Evolutionary conservation across 441 rosid genomes (phyloP).

Genomic region (Eutrema salsugineum): DNA sequence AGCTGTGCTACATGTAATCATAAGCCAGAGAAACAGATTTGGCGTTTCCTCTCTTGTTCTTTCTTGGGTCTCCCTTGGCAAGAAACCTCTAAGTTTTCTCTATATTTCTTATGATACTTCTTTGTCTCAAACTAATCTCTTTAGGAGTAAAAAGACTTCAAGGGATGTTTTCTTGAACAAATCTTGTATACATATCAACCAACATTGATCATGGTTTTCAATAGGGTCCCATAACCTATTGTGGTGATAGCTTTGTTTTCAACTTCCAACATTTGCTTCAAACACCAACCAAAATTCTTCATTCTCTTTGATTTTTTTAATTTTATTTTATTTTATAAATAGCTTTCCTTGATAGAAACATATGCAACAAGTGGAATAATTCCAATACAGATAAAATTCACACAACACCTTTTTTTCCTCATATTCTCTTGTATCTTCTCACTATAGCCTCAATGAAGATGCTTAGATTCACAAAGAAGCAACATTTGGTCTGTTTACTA

Average conservation of each 20-base stretch:
- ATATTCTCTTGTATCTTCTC: background rate
- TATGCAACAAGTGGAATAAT: background rate
- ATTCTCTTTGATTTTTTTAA: background rate
- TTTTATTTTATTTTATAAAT: background rate
- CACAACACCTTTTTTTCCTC: background rate
- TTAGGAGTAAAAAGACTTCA: background rate
- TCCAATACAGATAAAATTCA: constrained; percentile 16
- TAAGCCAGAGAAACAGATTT: constrained; percentile 24
- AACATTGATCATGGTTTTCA: constrained; percentile 24
- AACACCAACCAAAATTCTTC: background rate
- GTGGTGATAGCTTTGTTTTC: constrained; percentile 19
- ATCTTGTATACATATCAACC: constrained; percentile 11
- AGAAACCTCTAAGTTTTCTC: constrained; percentile 13
- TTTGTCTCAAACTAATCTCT: constrained; percentile 1
- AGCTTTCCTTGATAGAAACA: constrained; percentile 6
- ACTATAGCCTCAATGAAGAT: constrained; percentile 9
- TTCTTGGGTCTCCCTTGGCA: constrained; percentile 16
- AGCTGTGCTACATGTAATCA: constrained; percentile 21
- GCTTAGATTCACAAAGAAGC: constrained; percentile 4
- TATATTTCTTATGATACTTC: constrained; percentile 10
- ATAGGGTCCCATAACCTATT: constrained; percentile 28
- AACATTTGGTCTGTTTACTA: constrained; percentile 28
- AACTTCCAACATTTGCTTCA: constrained; percentile 19
- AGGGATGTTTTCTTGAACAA: constrained; percentile 4
- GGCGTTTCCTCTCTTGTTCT: constrained; percentile 14